Evolutionary conservation across 202 grass and related monocot species (phyloP), one percentile per base, ranked within the genome.

Genomic region (Thinopyrum obtusiflorum): DNA sequence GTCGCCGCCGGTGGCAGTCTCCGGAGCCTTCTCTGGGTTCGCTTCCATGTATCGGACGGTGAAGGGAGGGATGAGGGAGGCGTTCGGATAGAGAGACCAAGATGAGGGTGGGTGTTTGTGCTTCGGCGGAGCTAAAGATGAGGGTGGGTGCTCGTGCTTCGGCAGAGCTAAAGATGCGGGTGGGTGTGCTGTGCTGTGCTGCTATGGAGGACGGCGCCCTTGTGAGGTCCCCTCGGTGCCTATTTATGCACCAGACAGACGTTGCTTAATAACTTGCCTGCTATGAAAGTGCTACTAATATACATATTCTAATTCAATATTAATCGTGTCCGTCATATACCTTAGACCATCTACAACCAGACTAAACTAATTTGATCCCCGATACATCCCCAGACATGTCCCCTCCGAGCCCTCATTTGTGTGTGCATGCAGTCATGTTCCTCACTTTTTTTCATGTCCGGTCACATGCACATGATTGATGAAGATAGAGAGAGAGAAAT

Each of bases 41-140:
- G 59, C 68, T 79, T 92, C 89, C 95, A 98, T 98, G 21, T 15
- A 10, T 13, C 31, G 40, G 37, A 21, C n/a, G 20, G 73, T 33
- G 5, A 17, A 69, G 67, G 60, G 27, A 61, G 29, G n/a, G 28
- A 17, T 15, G n/a, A 9, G 13, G 9, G 25, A 21, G 32, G 20
- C 53, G 53, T 9, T 21, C 53, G n/a, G 73, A 17, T 53, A 27
- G 9, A 2, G 26, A 20, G 73, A 33, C 47, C 49, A 59, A 21
- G 73, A 57, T 33, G 24, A 44, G 24, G 29, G n/a, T 27, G 37
- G 31, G 13, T 44, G 47, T 2, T 51, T 17, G 42, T 18, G 71
- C 23, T 73, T 51, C 15, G 47, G 5, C 15, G 18, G 15, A 51
- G 47, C 47, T 51, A 0, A 53, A 53, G 49, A 32, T 60, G 29